Evolutionary conservation across 2,329 filamentous ascomycete species (phyloP), one percentile per base, ranked within the genome.

Genomic region (Nigrospora oryzae): DNA sequence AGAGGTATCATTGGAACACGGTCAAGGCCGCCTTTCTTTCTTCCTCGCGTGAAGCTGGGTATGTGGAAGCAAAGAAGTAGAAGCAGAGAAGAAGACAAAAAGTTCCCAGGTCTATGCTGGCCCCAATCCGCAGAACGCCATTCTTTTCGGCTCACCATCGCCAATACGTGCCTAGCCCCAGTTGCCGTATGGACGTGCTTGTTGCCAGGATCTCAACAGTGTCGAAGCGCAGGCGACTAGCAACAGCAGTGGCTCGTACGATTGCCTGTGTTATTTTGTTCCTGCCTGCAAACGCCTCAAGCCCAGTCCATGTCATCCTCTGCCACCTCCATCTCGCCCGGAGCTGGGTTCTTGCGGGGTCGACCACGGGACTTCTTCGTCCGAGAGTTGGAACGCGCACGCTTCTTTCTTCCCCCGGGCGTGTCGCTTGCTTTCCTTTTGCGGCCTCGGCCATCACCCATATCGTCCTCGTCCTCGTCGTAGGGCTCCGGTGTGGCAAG

Each of bases 331-430:
- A 51, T 40, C 39, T 52, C 52, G 10, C 47, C 41, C 8, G 54
- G 54, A 14, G 44, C 33, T 19, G 49, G 51, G 42, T 66, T 67
- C 58, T 76, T 77, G 42, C 66, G 63, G n/a, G 74, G 71, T 15
- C 75, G 68, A 10, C 75, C 75, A 28, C 74, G 65, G 53, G 68
- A 68, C 35, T 72, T 65, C 32, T 34, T 42, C 16, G 40, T 32
- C 33, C 35, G 28, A 11, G 75, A 79, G 36, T 61, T 65, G 3
- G 78, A 81, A 36, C 78, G 69, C 39, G 71, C 67, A 42, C 77
- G 67, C 62, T 82, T 82, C 65, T 80, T 81, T 36, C 75, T 69
- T 13, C 74, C 74, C 35, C 75, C 70, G 0, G 75, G 69, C 5
- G 73, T 71, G 31, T 59, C 61, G 15, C 53, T 60, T 6, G 67